phyloP scores from a whole-genome alignment of 352 stramenopile genomes.

The Phytophthora megakarya region DNA sequence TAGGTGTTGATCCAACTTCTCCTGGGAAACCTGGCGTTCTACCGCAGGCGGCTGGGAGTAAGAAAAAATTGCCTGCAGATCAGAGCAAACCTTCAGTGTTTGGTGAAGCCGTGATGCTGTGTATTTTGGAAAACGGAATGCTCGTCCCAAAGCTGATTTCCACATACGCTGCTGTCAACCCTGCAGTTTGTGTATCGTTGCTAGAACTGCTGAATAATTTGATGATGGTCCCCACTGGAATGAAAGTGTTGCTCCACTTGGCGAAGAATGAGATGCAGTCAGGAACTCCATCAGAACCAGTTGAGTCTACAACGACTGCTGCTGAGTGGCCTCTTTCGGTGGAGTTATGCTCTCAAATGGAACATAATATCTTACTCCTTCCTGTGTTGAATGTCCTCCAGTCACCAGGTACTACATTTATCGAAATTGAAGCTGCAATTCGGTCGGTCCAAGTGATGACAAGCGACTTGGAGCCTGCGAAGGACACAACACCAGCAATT shows the following conservation, averaged over 20 bases:
- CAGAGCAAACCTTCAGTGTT: conserved; percentile 18
- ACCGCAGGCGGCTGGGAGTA: conserved; percentile 29
- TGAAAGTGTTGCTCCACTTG: conserved; percentile 40
- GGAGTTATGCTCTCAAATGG: conserved; percentile 26
- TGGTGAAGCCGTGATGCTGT: conserved; percentile 39
- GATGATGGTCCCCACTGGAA: conserved; percentile 37
- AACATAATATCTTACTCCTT: conserved; percentile 36
- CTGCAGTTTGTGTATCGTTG: conserved; percentile 42
- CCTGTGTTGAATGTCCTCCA: conserved; percentile 49
- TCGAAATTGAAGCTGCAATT: conserved; percentile 52
- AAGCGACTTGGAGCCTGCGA: conserved; percentile 16
- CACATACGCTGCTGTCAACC: conserved; percentile 24
- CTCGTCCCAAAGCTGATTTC: conserved; percentile 32
- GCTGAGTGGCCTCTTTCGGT: conserved; percentile 35
- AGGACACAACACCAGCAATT: conserved; percentile 4
- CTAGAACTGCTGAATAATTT: conserved; percentile 38
- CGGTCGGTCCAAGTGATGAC: conserved; percentile 37
- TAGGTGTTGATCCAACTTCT: neutral
- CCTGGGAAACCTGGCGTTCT: conserved; percentile 20
- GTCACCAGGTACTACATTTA: conserved; percentile 42
- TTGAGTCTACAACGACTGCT: neutral
- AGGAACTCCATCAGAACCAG: neutral
- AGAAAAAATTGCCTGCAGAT: conserved; percentile 44
- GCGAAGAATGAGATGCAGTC: conserved; percentile 23
- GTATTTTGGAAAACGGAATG: conserved; percentile 36